Evolutionary conservation across 2,329 filamentous ascomycete genomes (phyloP), one percentile per base, ranked within the genome.

Genomic region (Aspergillus eucalypticola): DNA sequence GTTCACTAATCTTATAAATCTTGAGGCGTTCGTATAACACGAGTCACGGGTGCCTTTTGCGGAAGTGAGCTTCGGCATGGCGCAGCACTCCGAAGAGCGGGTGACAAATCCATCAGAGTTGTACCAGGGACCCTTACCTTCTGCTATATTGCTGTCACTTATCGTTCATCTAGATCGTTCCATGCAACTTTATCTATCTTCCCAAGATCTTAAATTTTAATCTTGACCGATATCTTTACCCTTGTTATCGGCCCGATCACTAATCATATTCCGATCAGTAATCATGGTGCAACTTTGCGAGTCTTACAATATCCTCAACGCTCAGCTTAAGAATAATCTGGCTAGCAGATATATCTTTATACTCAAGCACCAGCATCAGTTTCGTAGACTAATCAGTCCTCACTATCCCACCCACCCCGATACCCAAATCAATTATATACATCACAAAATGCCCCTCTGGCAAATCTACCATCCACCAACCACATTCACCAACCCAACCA

Each of bases 381-480:
- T 11, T 11, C 8, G 10, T 29, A 29, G 27, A 29, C 8, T 1
- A 25, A 15, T 2, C 17, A 15, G 19, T 2, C 46, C 21, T 27
- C 25, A 29, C 19, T 46, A 19, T 27, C 8, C n/a, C 17, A 42
- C 21, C 6, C n/a, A 19, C 19, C 19, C 44, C n/a, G n/a, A n/a
- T n/a, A n/a, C n/a, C n/a, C n/a, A n/a, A n/a, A n/a, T n/a, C n/a
- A n/a, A n/a, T n/a, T n/a, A n/a, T n/a, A n/a, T n/a, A n/a, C n/a
- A n/a, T n/a, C n/a, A n/a, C n/a, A 59, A 54, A 39, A 59, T 59
- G 58, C 58, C 58, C 15, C 52, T 59, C 52, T 59, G 58, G 58
- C 58, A 55, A 38, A 60, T 69, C 46, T 65, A 68, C 35, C 65
- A 67, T 51, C 64, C 61, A 6, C 13, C 49, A 8, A 57, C 52